Base-by-base conservation (phyloP, 2,329 filamentous ascomycete genomes). In the Pyricularia grisea region DNA sequence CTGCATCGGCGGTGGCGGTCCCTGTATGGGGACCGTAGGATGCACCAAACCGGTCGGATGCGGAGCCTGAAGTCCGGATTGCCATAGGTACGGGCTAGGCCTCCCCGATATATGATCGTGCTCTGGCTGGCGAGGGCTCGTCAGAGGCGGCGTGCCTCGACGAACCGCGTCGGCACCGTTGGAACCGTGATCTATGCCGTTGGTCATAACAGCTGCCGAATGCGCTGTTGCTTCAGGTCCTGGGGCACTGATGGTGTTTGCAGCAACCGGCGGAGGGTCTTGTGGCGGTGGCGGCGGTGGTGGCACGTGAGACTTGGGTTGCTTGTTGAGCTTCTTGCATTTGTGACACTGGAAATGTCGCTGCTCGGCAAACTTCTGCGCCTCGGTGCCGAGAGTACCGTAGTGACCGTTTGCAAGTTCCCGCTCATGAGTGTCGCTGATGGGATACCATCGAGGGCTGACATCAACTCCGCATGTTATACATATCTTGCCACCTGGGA, bases 301-400 rank as follows among this genome's bases (percentile, higher is more conserved):
- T n/a, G 55, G 33, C 67, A 65, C 61, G 69, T 78, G 79, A 27
- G 77, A 73, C 30, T 75, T 72, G 3, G 84, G 80, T 68, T 83
- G 80, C 30, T 81, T 82, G 69, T 84, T 84, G 33, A 78, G 76
- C 75, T 87, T 89, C 72, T 82, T 84, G 75, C 91, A 94, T 77
- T 92, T 91, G 78, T 94, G 91, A 74, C 91, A 94, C 77, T 93
- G 90, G 72, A 87, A 90, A 71, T 83, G 85, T 33, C 85, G 81
- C 72, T 88, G 86, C 68, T 85, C 83, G 63, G 87, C 80, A 74
- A 87, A 88, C 75, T 84, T 87, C 73, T 83, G 82, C 7, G 85
- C 85, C 74, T 88, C 85, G n/a, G 80, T 80, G 65, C 85, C 84
- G 68, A 86, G 78, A 61, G 76, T 78, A 63, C 82, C 84, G 31